Evolutionary conservation across 192 early-diverging fungal species (phyloP).

Genomic region (Coemansia sp.): DNA sequence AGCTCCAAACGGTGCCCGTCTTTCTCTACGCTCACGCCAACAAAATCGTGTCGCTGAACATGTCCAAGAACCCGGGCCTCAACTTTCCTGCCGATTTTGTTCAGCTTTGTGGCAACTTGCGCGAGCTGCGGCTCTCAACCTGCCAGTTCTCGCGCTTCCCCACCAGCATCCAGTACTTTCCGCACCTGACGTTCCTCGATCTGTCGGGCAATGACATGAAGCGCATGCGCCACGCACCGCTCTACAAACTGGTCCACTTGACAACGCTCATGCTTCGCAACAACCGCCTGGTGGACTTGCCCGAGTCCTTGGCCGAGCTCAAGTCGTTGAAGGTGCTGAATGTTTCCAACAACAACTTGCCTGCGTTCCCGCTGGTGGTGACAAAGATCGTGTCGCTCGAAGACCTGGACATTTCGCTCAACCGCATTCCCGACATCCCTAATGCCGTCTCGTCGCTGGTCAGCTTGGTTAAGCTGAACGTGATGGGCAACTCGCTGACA

Average conservation of each 20-base stretch:
- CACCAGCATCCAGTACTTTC: conserved; percentile 60
- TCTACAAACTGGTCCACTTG: conserved; percentile 61
- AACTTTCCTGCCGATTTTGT: conserved; percentile 82
- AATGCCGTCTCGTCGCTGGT: conserved; percentile 65
- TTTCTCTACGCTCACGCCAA: conserved; percentile 69
- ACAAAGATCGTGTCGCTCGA: conserved; percentile 59
- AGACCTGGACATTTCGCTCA: conserved; percentile 78
- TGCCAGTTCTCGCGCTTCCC: conserved; percentile 72
- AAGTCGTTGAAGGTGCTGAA: conserved; percentile 61
- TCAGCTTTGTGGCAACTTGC: conserved; percentile 65
- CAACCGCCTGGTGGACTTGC: conserved; percentile 72
- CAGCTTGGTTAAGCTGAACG: conserved; percentile 57
- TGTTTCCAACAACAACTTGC: conserved; percentile 80
- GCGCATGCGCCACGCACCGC: conserved; percentile 61
- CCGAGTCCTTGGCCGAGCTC: conserved; percentile 61
- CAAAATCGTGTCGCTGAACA: conserved; percentile 73
- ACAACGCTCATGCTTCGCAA: conserved; percentile 63
- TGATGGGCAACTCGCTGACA: conserved; percentile 75
- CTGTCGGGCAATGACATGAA: conserved; percentile 73
- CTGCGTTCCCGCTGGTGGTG: conserved; percentile 63
- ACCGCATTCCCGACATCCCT: conserved; percentile 73
- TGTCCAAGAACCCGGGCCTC: conserved; percentile 76
- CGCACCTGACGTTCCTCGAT: conserved; percentile 68
- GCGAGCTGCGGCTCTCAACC: conserved; percentile 65
- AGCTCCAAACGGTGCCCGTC: conserved; percentile 77